Evolutionary conservation across 179 eudicot species (phyloP).

Genomic region (Silene vulgaris): DNA sequence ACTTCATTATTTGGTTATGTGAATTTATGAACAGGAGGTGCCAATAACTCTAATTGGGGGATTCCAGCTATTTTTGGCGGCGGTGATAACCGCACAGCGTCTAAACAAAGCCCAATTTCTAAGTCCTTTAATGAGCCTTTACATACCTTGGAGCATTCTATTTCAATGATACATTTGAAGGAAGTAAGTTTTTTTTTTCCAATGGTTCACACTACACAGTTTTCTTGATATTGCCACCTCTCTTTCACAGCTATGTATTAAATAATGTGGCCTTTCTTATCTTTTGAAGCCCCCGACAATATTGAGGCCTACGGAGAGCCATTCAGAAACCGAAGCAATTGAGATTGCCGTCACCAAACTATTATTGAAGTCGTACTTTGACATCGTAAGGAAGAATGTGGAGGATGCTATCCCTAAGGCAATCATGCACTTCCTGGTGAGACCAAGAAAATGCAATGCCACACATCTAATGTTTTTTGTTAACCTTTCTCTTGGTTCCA

Average conservation of each 20-base stretch:
- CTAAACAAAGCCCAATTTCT: conserved; percentile 45
- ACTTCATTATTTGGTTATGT: background rate
- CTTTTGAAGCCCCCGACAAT: conserved; percentile 68
- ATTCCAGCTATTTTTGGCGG: conserved; percentile 79
- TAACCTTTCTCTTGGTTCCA: background rate
- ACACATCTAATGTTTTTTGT: too few species aligned
- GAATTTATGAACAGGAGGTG: conserved; percentile 39
- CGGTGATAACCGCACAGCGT: conserved; percentile 46
- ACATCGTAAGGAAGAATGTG: conserved; percentile 79
- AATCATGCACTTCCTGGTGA: conserved; percentile 92
- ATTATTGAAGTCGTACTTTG: conserved; percentile 80
- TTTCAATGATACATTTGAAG: conserved; percentile 63
- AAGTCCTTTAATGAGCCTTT: conserved; percentile 55
- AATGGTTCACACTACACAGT: background rate
- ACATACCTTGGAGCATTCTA: conserved; percentile 47
- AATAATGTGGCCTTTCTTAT: conserved; percentile 20
- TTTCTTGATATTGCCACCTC: background rate
- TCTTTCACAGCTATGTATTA: background rate
- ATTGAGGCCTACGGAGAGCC: conserved; percentile 74
- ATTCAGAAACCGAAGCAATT: conserved; percentile 66
- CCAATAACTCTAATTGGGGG: conserved; percentile 61
- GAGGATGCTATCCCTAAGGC: conserved; percentile 95
- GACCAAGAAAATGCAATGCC: background rate
- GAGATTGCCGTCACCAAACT: conserved; percentile 75
- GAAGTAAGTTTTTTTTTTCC: conserved; percentile 47